Evolutionary conservation across 164 flowering plant species (phyloP).

Genomic region (Annona cherimola): DNA sequence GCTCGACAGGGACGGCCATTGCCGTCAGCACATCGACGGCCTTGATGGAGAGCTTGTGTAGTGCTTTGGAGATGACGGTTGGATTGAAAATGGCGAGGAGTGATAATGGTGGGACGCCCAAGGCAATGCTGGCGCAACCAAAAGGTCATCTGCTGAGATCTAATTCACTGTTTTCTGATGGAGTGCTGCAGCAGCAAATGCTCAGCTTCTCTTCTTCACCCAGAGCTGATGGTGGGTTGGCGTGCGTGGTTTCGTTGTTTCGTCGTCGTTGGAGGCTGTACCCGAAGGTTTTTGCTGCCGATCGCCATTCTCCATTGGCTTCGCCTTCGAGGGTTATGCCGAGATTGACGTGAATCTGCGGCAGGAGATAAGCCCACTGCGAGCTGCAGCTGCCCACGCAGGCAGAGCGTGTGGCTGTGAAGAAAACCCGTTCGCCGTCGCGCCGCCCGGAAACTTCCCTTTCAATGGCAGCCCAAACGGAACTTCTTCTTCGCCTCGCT

Average conservation of each 20-base stretch:
- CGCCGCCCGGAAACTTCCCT: conserved; percentile 11
- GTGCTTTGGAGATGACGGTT: conserved; percentile 74
- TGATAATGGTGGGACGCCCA: conserved; percentile 32
- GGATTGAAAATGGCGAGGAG: conserved; percentile 72
- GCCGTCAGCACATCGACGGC: conserved; percentile 71
- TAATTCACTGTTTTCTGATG: conserved; percentile 35
- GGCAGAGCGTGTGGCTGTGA: conserved; percentile 24
- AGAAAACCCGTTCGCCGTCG: conserved; percentile 13
- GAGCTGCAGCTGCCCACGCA: conserved; percentile 36
- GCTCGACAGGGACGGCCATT: conserved; percentile 88
- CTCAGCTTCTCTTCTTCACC: conserved; percentile 58
- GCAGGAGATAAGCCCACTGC: conserved; percentile 85
- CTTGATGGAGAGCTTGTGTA: conserved; percentile 56
- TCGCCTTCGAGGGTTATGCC: conserved; percentile 94
- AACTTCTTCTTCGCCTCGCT: conserved; percentile 27
- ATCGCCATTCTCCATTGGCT: conserved; percentile 31
- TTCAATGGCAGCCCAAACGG: conserved; percentile 18
- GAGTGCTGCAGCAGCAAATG: conserved; percentile 46
- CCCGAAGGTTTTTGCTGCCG: too few relatives aligned
- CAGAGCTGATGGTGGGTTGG: conserved; percentile 29
- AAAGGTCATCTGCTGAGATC: conserved; percentile 36
- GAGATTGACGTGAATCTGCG: conserved; percentile 94
- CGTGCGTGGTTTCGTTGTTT: too few relatives aligned
- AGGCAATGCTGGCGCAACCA: conserved; percentile 38
- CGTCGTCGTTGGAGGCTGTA: too few relatives aligned